phyloP scores from a whole-genome alignment of 2,329 filamentous ascomycete species.

The Pochonia chlamydosporia region DNA sequence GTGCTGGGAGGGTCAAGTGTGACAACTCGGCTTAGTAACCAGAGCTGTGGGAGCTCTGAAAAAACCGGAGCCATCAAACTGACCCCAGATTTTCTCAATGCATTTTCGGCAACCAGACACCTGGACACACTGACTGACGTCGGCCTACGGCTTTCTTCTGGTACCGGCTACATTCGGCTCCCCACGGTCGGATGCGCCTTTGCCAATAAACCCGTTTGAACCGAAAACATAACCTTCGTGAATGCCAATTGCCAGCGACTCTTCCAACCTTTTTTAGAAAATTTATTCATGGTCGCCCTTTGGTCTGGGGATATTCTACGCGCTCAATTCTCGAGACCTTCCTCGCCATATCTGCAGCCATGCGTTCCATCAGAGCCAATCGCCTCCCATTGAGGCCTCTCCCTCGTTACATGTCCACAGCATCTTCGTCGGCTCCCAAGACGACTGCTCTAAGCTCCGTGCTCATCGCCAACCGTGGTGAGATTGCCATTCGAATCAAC shows the following conservation, averaged over 20 bases:
- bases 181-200: constrained; percentile 18
- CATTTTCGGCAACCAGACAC: not conserved
- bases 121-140: constrained; percentile 4
- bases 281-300: not conserved
- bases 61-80: not conserved
- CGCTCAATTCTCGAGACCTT: constrained; percentile 7
- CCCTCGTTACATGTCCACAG: constrained; percentile 29
- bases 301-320: constrained; percentile 5
- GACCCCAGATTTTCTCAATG: not conserved
- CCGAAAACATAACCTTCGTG: not conserved
- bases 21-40: constrained; percentile 1
- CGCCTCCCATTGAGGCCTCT: constrained; percentile 40
- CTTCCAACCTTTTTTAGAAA: not conserved
- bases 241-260: not conserved
- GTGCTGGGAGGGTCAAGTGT: not conserved
- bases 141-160: not conserved
- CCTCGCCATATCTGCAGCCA: constrained; percentile 21
- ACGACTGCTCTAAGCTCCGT: constrained; percentile 64
- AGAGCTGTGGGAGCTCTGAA: not conserved
- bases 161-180: constrained; percentile 26
- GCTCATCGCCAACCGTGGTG: constrained; percentile 92
- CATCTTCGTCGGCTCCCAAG: constrained; percentile 23
- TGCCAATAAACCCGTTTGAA: not conserved
- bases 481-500: constrained; percentile 91
- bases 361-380: constrained; percentile 51